Conservation (phyloP, 306 rosid genomes). For the Cicer cuneatum region DNA sequence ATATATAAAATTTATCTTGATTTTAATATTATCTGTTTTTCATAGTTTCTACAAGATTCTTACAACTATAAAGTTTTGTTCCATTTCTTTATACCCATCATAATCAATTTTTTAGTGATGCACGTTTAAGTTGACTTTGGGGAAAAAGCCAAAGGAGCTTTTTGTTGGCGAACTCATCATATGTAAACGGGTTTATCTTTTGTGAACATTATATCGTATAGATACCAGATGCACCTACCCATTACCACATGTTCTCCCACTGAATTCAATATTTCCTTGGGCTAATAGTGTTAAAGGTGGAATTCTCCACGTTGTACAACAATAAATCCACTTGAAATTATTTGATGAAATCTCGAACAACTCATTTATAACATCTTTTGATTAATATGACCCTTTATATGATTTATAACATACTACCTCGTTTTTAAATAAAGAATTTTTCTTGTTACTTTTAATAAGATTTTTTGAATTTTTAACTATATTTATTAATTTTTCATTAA, state of each 20-base stretch:
- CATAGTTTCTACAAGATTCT: too few relatives aligned
- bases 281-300: constrained; percentile 22
- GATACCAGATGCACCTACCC: constrained; percentile 10
- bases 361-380: constrained; percentile 6
- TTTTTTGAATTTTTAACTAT: too few relatives aligned
- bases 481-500: too few relatives aligned
- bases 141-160: constrained; percentile 37
- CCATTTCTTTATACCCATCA: constrained; percentile 38
- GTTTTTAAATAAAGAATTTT: too few relatives aligned
- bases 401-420: neutral
- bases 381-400: constrained; percentile 28
- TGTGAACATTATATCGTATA: constrained; percentile 5
- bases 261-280: constrained; percentile 24
- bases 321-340: constrained; percentile 25
- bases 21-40: too few relatives aligned
- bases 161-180: constrained; percentile 41
- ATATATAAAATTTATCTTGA: too few relatives aligned
- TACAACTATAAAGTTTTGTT: neutral
- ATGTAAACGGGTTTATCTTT: constrained; percentile 8
- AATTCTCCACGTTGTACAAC: constrained; percentile 34
- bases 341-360: neutral
- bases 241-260: constrained; percentile 43
- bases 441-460: too few relatives aligned
- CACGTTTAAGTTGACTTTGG: constrained; percentile 51
- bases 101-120: constrained; percentile 34